These are phyloP conservation scores for Trichoderma reesei DNA, from an alignment of 495 filamentous ascomycete genomes.

Conservation along the genomic window DNA sequence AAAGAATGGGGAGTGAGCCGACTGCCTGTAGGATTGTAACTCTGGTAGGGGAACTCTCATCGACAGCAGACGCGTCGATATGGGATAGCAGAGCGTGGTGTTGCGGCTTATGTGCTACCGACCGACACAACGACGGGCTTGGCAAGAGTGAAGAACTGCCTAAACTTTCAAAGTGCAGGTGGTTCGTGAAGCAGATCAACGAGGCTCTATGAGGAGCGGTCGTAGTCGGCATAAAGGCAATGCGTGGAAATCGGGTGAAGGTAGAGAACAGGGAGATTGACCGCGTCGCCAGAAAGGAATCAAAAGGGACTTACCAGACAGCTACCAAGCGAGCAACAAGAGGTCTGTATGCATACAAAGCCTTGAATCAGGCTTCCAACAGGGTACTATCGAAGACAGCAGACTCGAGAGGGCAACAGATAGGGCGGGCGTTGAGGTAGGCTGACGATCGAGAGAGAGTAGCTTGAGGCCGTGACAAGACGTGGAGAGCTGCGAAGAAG, in stretches of 20 bases:
- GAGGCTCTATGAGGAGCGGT: no score
- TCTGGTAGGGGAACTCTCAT: no score
- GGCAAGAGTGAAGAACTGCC: no score
- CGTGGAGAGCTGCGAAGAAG: not conserved
- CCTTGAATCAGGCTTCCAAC: slow-evolving; percentile 3
- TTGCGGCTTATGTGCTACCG: no score
- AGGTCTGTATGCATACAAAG: slow-evolving; percentile 3
- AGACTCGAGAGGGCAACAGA: not conserved
- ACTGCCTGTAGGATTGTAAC: no score
- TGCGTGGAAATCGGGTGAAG: not conserved
- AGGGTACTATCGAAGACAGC: slow-evolving; percentile 1
- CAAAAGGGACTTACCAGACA: not conserved
- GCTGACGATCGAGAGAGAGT: not conserved
- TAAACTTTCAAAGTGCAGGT: no score
- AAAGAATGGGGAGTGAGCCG: not conserved
- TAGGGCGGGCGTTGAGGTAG: not conserved
- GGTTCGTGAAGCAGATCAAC: no score
- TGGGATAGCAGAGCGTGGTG: no score
- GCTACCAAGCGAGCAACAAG: not conserved
- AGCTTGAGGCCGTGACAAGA: not conserved
- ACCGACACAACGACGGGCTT: no score
- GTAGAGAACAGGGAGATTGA: not conserved
- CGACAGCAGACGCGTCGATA: no score
- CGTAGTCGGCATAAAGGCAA: not conserved
- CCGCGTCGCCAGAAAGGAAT: not conserved